Base-by-base conservation (phyloP, 495 filamentous ascomycete genomes). In the Penicillium robsamsonii region DNA sequence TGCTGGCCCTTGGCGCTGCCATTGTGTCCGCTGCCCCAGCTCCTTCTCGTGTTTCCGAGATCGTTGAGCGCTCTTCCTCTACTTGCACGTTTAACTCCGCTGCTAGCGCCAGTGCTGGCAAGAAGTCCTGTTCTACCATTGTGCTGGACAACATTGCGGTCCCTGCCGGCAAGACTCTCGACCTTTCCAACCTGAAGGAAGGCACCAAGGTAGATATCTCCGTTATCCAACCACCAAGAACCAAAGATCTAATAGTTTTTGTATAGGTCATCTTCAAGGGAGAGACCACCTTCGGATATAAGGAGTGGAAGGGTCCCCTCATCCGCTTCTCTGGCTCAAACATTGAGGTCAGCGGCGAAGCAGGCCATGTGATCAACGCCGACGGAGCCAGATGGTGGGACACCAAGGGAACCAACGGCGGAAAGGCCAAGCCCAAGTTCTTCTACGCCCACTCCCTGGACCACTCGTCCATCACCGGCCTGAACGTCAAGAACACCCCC, bases 361-460 rank as follows among this genome's bases (percentile, higher is more conserved):
- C 59, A 25, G 75, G 71, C 27, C 63, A 66, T 31, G 59, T 74
- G 24, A 68, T 82, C 50, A 71, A 82, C 63, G 74, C 75, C 24
- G 66, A 72, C 18, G 79, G 79, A 4, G 64, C 72, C 9, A 67
- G 68, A 41, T 82, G 77, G 72, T 84, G 80, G 81, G 81, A 84
- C 59, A 61, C 70, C 48, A 56, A 80, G 63, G 80, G 80, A 24
- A 71, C 63, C 43, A 81, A 81, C 62, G 79, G 81, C 37, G 81
- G 80, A 53, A 80, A 79, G 70, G 80, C 68, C 15, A 84, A 83
- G 73, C 79, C 80, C 27, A 81, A 81, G 69, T 83, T 84, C 66
- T 81, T 84, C 69, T 76, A 76, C 52, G 79, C 77, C 24, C 79
- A 83, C 59, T 58, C 62, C 31, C 64, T 81, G 11, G 66, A 66